phyloP scores from a whole-genome alignment of 148 eudicot genomes.

The Chenopodium formosanum region DNA sequence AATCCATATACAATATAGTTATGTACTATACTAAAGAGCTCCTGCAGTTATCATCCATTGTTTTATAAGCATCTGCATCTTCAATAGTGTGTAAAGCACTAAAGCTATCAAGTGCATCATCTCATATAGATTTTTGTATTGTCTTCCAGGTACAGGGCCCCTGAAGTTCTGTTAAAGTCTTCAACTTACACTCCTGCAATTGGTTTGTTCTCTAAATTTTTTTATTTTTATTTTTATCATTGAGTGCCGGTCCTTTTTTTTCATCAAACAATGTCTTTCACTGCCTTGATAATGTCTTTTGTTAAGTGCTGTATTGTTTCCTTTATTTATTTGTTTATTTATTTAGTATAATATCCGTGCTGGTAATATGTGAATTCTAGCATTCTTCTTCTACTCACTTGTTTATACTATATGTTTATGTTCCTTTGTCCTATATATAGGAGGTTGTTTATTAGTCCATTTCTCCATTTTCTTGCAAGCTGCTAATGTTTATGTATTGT shows the following conservation, averaged over 20 bases:
- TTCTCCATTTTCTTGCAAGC: too few species aligned
- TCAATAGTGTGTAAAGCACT: background rate
- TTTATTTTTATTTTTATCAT: background rate
- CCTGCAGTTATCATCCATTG: background rate
- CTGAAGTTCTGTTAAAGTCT: conserved; percentile 85
- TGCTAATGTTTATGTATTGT: conserved; percentile 9
- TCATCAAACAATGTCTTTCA: background rate
- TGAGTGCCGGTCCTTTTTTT: background rate
- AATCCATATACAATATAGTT: background rate
- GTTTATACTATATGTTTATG: background rate
- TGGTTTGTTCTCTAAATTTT: conserved; percentile 43
- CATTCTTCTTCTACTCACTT: background rate
- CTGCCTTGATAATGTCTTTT: background rate
- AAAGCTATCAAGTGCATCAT: background rate
- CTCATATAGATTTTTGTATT: conserved; percentile 14
- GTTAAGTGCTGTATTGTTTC: background rate
- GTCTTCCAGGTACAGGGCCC: conserved; percentile 88
- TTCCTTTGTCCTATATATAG: background rate
- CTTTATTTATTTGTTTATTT: background rate
- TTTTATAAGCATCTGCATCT: background rate
- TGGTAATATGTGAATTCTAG: background rate
- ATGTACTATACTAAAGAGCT: background rate
- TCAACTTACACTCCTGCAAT: conserved; percentile 78
- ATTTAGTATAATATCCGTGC: background rate
- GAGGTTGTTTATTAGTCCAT: too few species aligned